Percentiles rank a stretch among this genome's conserved stretches.
Conservation (phyloP, 495 filamentous ascomycete species). For the Penicillium coffeae region DNA sequence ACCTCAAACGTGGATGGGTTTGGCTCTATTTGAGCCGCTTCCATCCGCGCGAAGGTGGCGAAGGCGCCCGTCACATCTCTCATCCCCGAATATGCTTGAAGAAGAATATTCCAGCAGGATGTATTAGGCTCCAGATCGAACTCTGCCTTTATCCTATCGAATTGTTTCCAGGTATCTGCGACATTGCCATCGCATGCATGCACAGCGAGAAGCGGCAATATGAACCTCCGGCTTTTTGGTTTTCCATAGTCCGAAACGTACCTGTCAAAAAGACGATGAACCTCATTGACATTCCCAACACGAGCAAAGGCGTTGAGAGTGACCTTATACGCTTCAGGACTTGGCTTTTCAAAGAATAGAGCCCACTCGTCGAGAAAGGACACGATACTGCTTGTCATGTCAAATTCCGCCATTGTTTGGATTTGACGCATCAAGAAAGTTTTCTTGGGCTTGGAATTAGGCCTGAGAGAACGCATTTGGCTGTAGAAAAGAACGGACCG, state of each 20-base stretch:
- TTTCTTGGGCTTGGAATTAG: background rate
- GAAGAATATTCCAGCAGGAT: conserved; percentile 69
- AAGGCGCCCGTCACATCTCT: conserved; percentile 63
- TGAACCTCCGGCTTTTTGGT: conserved; percentile 29
- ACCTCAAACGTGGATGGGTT: conserved; percentile 63
- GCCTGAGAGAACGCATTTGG: conserved; percentile 30
- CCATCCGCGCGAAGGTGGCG: conserved; percentile 54
- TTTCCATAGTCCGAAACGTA: conserved; percentile 32
- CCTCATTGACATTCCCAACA: conserved; percentile 26
- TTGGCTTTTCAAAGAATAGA: conserved; percentile 26
- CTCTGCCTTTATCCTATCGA: conserved; percentile 51
- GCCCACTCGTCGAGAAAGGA: conserved; percentile 54
- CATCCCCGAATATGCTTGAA: conserved; percentile 64
- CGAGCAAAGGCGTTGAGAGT: conserved; percentile 30
- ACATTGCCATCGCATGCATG: conserved; percentile 63
- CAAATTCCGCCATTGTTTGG: conserved; percentile 16
- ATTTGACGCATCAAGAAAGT: conserved; percentile 23
- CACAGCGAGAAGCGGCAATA: conserved; percentile 56
- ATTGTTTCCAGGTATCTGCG: conserved; percentile 51
- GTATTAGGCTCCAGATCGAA: conserved; percentile 52
- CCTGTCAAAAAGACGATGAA: conserved; percentile 30
- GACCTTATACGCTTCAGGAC: conserved; percentile 25
- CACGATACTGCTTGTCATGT: conserved; percentile 30
- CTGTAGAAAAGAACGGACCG: conserved; percentile 37
- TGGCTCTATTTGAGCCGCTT: conserved; percentile 38